Conservation (phyloP, 106 monocot genomes). For the Cymbidium sinense region DNA sequence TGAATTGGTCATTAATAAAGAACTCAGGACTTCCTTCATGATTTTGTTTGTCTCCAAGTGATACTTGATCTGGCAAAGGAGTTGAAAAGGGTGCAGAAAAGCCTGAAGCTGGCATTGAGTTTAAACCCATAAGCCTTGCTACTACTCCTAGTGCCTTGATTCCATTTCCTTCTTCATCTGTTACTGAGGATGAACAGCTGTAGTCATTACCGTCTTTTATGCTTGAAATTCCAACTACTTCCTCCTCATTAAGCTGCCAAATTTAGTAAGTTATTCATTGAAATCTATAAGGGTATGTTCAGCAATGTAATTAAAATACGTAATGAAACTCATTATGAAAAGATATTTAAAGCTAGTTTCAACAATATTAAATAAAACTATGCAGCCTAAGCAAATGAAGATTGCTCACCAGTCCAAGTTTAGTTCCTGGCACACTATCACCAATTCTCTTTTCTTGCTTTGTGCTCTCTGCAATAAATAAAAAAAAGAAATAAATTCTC, state of each 20-base stretch:
- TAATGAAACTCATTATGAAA: too few species aligned
- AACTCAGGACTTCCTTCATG: constrained; percentile 46
- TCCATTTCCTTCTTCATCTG: constrained; percentile 68
- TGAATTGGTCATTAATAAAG: constrained; percentile 26
- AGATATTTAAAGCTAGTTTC: too few species aligned
- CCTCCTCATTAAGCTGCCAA: constrained; percentile 60
- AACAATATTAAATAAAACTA: neutral
- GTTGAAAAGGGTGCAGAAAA: constrained; percentile 54
- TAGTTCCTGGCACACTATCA: constrained; percentile 21
- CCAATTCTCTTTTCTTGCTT: constrained; percentile 48
- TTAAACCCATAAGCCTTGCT: constrained; percentile 90
- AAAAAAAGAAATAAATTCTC: neutral
- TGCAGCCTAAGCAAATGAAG: neutral
- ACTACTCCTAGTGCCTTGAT: constrained; percentile 73
- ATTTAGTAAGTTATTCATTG: too few species aligned
- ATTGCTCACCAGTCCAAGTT: constrained; percentile 44
- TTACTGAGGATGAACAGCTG: constrained; percentile 88
- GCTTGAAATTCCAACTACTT: constrained; percentile 36
- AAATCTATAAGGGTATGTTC: too few species aligned
- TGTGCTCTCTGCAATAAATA: constrained; percentile 34
- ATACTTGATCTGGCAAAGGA: constrained; percentile 40
- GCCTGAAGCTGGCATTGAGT: constrained; percentile 60
- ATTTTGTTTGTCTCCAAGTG: constrained; percentile 31
- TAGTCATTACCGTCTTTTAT: constrained; percentile 64
- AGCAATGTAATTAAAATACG: too few species aligned